Conservation (phyloP, 31 red algal genomes). For the Bonnemaisonia californica region DNA sequence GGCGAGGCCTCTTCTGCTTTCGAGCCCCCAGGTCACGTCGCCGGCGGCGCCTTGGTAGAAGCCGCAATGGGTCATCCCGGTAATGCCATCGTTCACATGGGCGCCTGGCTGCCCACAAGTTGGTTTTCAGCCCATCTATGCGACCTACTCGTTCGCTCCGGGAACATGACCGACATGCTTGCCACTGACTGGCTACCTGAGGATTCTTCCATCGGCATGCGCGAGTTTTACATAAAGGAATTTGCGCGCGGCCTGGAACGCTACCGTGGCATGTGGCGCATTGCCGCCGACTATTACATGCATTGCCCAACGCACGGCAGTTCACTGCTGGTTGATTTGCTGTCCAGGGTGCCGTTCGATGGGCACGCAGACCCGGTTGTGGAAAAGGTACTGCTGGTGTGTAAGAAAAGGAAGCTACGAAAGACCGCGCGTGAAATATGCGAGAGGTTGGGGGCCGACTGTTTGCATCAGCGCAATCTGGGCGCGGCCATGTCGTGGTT, state of each 20-base stretch:
- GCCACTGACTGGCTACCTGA: slow-evolving; percentile 1
- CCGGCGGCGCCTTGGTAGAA: slow-evolving; percentile 70
- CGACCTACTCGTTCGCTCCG: slow-evolving; percentile 60
- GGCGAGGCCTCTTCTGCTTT: slow-evolving; percentile 48
- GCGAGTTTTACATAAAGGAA: slow-evolving; percentile 49
- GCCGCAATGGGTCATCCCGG: slow-evolving; percentile 56
- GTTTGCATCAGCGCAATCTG: slow-evolving; percentile 43
- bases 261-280: slow-evolving; percentile 60
- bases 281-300: slow-evolving; percentile 76
- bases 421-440: slow-evolving; percentile 45
- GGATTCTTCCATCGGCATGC: slow-evolving; percentile 23
- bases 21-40: slow-evolving; percentile 41
- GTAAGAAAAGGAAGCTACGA: slow-evolving; percentile 24
- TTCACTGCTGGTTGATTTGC: slow-evolving; percentile 37
- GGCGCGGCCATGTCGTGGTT: slow-evolving; percentile 69
- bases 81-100: slow-evolving; percentile 56
- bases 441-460: slow-evolving; percentile 40
- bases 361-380: slow-evolving; percentile 22
- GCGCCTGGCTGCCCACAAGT: slow-evolving; percentile 30
- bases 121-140: slow-evolving; percentile 78
- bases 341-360: slow-evolving; percentile 36
- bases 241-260: slow-evolving; percentile 54
- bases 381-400: slow-evolving; percentile 62
- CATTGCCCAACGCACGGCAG: slow-evolving; percentile 42
- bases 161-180: slow-evolving; percentile 13